Conservation (phyloP, 139 green algal genomes). For the Astrephomene gubernaculifera region DNA sequence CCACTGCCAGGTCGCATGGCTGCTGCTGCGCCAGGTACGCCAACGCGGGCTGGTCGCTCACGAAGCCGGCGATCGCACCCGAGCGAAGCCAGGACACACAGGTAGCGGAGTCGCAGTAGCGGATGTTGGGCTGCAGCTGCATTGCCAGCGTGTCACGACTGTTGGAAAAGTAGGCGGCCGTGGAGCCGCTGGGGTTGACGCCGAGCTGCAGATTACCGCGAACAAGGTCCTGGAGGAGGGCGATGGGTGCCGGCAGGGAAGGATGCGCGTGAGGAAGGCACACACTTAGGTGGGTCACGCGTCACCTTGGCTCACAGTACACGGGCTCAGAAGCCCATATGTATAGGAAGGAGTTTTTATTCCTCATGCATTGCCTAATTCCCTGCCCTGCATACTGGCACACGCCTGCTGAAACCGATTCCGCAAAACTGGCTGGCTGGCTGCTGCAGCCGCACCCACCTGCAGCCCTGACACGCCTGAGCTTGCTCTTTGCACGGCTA, state of each 20-base stretch:
- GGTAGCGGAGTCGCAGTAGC: neutral
- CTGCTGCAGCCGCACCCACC: constrained; percentile 12
- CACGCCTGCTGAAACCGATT: too few species aligned
- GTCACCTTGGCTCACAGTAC: too few species aligned
- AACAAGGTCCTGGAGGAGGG: constrained; percentile 17
- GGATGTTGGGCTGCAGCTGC: neutral
- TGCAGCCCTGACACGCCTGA: neutral
- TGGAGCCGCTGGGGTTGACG: constrained; percentile 38
- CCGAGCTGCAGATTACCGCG: neutral
- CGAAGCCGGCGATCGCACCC: constrained; percentile 6
- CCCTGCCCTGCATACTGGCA: too few species aligned
- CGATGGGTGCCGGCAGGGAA: neutral
- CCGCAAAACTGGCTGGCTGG: too few species aligned
- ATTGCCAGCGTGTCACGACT: constrained; percentile 1
- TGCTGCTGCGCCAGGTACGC: neutral
- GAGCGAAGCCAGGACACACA: neutral
- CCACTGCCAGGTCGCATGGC: constrained; percentile 21
- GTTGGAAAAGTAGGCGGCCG: constrained; percentile 33
- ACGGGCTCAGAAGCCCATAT: too few species aligned
- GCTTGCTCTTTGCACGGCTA: constrained; percentile 4
- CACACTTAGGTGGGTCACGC: too few species aligned
- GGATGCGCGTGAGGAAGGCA: neutral
- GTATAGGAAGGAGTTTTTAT: too few species aligned
- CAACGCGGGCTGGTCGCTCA: constrained; percentile 18
- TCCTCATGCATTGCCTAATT: too few species aligned